phyloP scores from a whole-genome alignment of 164 flowering plant genomes.

The Nymphaea colorata region DNA sequence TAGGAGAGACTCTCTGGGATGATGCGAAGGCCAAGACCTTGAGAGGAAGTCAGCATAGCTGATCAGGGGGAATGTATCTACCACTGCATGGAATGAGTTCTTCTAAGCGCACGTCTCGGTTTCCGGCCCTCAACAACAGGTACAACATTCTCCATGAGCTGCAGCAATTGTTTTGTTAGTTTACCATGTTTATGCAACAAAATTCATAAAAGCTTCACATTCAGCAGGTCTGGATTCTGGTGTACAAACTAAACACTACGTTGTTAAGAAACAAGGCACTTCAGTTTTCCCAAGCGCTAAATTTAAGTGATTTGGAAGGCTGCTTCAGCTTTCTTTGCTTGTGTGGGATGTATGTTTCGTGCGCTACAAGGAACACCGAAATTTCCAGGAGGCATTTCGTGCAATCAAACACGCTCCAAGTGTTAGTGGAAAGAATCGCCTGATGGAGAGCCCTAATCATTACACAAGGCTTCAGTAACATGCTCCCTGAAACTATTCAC shows the following conservation, averaged over 20 bases:
- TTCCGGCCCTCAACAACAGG: slow-evolving; percentile 32
- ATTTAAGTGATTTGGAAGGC: too few species aligned
- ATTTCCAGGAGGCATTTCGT: too few species aligned
- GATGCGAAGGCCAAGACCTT: not conserved
- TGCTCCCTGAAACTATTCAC: too few species aligned
- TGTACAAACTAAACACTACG: not conserved
- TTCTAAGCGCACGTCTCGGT: slow-evolving; percentile 27
- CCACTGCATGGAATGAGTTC: slow-evolving; percentile 32
- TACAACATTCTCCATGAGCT: slow-evolving; percentile 37
- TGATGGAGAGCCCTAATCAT: too few species aligned
- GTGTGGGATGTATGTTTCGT: too few species aligned
- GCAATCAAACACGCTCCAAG: too few species aligned
- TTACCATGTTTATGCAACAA: not conserved
- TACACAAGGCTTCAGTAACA: too few species aligned
- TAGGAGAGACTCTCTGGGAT: not conserved
- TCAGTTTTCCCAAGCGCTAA: too few species aligned
- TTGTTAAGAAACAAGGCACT: not conserved
- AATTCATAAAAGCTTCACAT: not conserved
- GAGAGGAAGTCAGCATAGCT: not conserved
- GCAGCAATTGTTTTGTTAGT: slow-evolving; percentile 1
- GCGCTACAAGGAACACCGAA: too few species aligned
- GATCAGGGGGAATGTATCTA: slow-evolving; percentile 8
- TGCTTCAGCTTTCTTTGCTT: too few species aligned
- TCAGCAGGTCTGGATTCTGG: not conserved
- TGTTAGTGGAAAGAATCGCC: too few species aligned